phyloP scores from a whole-genome alignment of 352 stramenopile species.

The Pythium aristosporum region DNA sequence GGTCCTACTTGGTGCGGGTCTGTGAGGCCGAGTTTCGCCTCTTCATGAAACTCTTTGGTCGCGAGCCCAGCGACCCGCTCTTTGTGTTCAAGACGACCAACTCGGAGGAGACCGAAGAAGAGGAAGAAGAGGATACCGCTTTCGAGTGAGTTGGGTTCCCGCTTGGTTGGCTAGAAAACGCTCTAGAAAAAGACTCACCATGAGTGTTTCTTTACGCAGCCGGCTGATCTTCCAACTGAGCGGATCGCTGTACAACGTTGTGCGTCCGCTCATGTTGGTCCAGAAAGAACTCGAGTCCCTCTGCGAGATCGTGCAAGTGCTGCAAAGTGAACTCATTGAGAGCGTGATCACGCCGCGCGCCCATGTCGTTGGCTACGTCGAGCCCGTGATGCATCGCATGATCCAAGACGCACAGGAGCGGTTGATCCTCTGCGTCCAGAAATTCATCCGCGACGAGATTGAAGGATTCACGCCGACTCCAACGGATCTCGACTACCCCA shows the following conservation, averaged over 20 bases:
- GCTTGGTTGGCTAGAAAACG: not conserved
- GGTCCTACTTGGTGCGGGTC: conserved; percentile 62
- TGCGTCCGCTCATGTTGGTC: conserved; percentile 62
- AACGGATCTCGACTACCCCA: conserved; percentile 68
- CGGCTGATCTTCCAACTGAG: conserved; percentile 79
- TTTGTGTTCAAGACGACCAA: conserved; percentile 40
- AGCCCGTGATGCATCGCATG: conserved; percentile 82
- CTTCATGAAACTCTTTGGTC: conserved; percentile 70
- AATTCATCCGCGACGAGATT: conserved; percentile 83
- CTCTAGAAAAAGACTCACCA: not conserved
- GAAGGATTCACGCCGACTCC: conserved; percentile 61
- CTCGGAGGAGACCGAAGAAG: conserved; percentile 32
- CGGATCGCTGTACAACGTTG: conserved; percentile 65
- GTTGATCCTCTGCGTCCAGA: conserved; percentile 82
- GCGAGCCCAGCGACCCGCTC: conserved; percentile 52
- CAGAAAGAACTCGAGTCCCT: conserved; percentile 78
- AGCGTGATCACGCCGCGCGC: conserved; percentile 55
- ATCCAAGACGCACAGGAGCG: conserved; percentile 82
- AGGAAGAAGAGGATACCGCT: conserved; percentile 48
- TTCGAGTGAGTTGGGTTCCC: conserved; percentile 52
- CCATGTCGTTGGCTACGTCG: conserved; percentile 49
- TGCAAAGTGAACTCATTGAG: conserved; percentile 79
- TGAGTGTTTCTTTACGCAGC: conserved; percentile 27
- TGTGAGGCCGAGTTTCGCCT: conserved; percentile 76
- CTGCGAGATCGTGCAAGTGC: conserved; percentile 77